These are phyloP conservation scores for Tephrocybe sp. DNA, from an alignment of 768 basidiomycete species.

Conservation along the genomic window DNA sequence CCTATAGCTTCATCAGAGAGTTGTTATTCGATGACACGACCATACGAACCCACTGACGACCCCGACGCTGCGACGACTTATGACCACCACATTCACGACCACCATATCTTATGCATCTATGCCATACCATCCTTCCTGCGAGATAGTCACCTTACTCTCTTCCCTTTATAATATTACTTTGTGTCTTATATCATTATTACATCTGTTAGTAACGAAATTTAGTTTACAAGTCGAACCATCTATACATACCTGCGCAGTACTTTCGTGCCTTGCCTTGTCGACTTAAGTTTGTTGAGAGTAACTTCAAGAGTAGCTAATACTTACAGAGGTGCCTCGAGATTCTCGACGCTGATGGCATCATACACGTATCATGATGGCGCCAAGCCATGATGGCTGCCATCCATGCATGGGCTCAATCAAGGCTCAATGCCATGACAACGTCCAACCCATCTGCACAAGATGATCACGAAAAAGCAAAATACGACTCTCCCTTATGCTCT, in stretches of 20 bases:
- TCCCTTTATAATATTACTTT: background rate
- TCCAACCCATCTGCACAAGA: slow-evolving; percentile 1
- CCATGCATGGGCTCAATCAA: too few species aligned
- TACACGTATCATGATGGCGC: too few species aligned
- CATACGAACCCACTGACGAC: background rate
- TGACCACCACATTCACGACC: background rate
- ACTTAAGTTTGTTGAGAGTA: too few species aligned
- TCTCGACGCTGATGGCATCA: too few species aligned
- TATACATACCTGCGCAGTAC: too few species aligned
- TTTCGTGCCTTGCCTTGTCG: too few species aligned
- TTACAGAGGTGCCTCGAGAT: too few species aligned
- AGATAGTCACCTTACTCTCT: too few species aligned
- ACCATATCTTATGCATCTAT: background rate
- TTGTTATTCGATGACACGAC: background rate
- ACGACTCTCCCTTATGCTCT: background rate
- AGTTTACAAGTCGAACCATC: too few species aligned
- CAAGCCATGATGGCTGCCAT: too few species aligned
- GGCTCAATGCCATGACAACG: slow-evolving; percentile 10
- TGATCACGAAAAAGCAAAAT: slow-evolving; percentile 2
- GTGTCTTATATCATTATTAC: background rate
- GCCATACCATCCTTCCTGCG: background rate
- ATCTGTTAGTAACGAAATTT: background rate
- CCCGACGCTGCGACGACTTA: background rate
- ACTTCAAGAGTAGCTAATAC: too few species aligned
- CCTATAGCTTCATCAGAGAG: background rate